phyloP scores from a whole-genome alignment of 805 yeast genomes.

The Clavispora phyllophila region DNA sequence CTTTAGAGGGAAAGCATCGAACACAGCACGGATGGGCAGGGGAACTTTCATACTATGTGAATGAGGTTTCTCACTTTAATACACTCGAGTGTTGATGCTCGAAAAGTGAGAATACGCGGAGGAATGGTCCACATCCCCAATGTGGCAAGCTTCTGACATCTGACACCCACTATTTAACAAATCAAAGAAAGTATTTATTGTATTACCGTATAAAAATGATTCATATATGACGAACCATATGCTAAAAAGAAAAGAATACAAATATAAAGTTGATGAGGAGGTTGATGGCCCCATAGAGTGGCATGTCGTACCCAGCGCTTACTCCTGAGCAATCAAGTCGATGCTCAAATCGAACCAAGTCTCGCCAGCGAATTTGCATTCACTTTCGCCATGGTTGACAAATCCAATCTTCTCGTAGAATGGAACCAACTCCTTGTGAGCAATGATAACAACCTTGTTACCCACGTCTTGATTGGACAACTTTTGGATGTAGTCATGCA shows the following conservation, averaged over 20 bases:
- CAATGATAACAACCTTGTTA: slow-evolving; percentile 66
- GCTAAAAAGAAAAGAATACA: neutral
- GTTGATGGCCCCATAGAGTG: neutral
- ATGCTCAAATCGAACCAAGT: slow-evolving; percentile 58
- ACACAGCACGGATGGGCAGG: slow-evolving; percentile 36
- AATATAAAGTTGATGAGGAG: neutral
- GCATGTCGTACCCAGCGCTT: slow-evolving; percentile 10
- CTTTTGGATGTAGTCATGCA: slow-evolving; percentile 89
- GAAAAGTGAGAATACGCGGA: neutral
- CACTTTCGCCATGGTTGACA: slow-evolving; percentile 59
- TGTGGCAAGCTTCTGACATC: neutral
- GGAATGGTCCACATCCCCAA: neutral
- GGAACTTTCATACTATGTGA: slow-evolving; percentile 29
- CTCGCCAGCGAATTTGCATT: slow-evolving; percentile 52
- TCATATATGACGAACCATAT: neutral
- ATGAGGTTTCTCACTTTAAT: neutral
- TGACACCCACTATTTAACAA: slow-evolving; percentile 1
- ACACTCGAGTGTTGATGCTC: neutral
- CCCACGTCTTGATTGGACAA: slow-evolving; percentile 84
- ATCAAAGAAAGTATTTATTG: neutral
- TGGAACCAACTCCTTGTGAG: slow-evolving; percentile 61
- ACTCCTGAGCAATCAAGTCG: slow-evolving; percentile 41
- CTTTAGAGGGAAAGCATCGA: slow-evolving; percentile 48
- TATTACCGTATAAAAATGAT: neutral
- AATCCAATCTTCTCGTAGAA: slow-evolving; percentile 85